Evolutionary conservation across 1,139 yeast species (phyloP).

Genomic region (Torulaspora pretoriensis): DNA sequence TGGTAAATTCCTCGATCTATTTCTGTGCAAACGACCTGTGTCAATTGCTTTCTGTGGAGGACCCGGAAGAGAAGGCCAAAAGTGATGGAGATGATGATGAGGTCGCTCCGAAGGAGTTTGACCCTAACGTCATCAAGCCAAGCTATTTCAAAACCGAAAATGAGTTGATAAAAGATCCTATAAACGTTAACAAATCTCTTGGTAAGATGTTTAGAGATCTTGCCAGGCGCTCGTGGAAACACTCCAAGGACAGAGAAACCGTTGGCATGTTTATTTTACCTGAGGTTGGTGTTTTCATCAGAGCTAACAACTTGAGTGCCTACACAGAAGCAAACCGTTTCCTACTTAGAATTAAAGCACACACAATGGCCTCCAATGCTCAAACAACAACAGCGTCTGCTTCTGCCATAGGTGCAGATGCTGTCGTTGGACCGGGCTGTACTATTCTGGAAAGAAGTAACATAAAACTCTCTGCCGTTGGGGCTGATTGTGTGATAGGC

Average conservation of each 20-base stretch:
- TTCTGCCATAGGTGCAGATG: conserved; percentile 85
- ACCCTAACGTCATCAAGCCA: conserved; percentile 27
- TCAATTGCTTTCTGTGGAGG: conserved; percentile 37
- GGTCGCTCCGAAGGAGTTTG: conserved; percentile 12
- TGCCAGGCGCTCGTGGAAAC: conserved; percentile 90
- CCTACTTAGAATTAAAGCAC: conserved; percentile 53
- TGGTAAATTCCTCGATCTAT: conserved; percentile 75
- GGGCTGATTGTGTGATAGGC: conserved; percentile 73
- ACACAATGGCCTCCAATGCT: conserved; percentile 39
- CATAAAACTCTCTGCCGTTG: conserved; percentile 80
- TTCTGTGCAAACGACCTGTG: conserved; percentile 62
- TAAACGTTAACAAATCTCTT: conserved; percentile 44
- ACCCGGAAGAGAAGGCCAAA: conserved; percentile 5
- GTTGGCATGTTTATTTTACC: conserved; percentile 66
- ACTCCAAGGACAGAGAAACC: conserved; percentile 53
- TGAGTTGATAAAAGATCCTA: conserved; percentile 35
- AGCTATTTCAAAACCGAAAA: conserved; percentile 31
- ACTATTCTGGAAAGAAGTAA: conserved; percentile 71
- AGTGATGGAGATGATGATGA: conserved; percentile 23
- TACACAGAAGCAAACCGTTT: conserved; percentile 89
- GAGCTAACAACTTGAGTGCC: conserved; percentile 74
- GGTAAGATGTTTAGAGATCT: conserved; percentile 76
- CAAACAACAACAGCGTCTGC: conserved; percentile 39
- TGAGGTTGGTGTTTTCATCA: conserved; percentile 59
- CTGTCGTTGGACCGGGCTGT: conserved; percentile 61